Base-by-base conservation (phyloP, 2,329 filamentous ascomycete genomes). In the Epichloe coenophiala region DNA sequence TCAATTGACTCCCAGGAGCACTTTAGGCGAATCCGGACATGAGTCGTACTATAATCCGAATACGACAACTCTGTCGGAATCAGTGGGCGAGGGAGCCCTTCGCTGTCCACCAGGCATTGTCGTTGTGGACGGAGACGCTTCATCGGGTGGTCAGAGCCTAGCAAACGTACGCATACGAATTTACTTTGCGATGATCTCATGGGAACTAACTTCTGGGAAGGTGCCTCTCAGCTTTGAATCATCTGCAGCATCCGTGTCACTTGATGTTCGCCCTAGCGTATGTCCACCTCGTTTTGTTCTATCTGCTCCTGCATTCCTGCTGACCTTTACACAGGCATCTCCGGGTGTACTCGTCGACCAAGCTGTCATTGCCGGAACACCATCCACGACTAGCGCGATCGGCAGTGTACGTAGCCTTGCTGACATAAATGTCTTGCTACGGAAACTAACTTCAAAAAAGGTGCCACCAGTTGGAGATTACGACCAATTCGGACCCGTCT, bases 161-260 rank as follows among this genome's bases (percentile, higher is more conserved):
- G 39, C 51, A 48, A 50, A 54, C 48, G 58, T 60, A 57, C 48
- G 57, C 54, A 38, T 39, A 36, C 21, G 11, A n/a, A 17, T 37
- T 13, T 9, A 8, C 43, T 7, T 17, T 9, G 21, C 35, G 11
- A 0, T 41, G 35, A 21, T 27, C 13, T n/a, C 31, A 36, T 44
- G 21, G 47, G 37, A 42, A 56, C 58, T 60, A 40, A 60, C 52
- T 50, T 55, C 43, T 51, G 44, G 45, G 47, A 59, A 59, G 58
- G 49, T 42, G 51, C 40, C 54, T 50, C 47, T 47, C 47, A 52
- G 50, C 44, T 37, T 38, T 36, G 38, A 54, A 46, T 44, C 43
- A 36, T 48, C 47, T 49, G 52, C 23, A 37, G 47, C 40, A 47
- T 55, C 55, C 19, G 48, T 51, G 17, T 41, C 52, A 40, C 43